Evolutionary conservation across 2,329 filamentous ascomycete species (phyloP), one percentile per base, ranked within the genome.

Genomic region (Penicillium corylophilum): DNA sequence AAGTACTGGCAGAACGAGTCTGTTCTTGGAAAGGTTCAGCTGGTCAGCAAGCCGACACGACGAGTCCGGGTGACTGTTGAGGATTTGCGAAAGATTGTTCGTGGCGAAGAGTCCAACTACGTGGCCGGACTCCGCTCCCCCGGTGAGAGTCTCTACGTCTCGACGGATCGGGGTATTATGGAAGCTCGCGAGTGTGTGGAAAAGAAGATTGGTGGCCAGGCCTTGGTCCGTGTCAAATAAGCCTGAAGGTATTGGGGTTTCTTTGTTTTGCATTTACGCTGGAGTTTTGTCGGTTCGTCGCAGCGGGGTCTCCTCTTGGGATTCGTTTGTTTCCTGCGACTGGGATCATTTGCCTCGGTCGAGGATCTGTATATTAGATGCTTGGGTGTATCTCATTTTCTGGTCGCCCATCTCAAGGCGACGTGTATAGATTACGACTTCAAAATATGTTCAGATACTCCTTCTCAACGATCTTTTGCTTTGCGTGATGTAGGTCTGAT

Each of bases 1-100:
- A 96, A 96, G 77, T 96, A 96, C 81, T 89, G 83, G 83, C 85
- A 91, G 61, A 88, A 88, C 67, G 79, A 86, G 71, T 90, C 92
- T 5, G 90, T 96, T 20, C 74, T 96, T 60, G 79, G 78, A 56
- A 80, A 83, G 58, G 80, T 93, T 64, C 71, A 73, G 44, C 71
- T 87, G 66, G 77, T 95, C 54, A 87, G 82, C 65, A 93, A 86
- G 72, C 88, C 90, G 9, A 92, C 83, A 64, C 81, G 90, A 59
- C 74, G 84, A 62, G 81, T 95, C 68, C 87, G 81, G 62, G 78
- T 90, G 55, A 79, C 84, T 45, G 78, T 86, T 22, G 56, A 74
- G 15, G 81, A 85, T 42, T 72, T 96, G 54, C 79, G 81, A 39
- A 74, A 77, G 51, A 77, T 96, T 26, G 82, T 86, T 7, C 79